Evolutionary conservation across 768 basidiomycete species (phyloP).

Genomic region (Leucocoprinus birnbaumii): DNA sequence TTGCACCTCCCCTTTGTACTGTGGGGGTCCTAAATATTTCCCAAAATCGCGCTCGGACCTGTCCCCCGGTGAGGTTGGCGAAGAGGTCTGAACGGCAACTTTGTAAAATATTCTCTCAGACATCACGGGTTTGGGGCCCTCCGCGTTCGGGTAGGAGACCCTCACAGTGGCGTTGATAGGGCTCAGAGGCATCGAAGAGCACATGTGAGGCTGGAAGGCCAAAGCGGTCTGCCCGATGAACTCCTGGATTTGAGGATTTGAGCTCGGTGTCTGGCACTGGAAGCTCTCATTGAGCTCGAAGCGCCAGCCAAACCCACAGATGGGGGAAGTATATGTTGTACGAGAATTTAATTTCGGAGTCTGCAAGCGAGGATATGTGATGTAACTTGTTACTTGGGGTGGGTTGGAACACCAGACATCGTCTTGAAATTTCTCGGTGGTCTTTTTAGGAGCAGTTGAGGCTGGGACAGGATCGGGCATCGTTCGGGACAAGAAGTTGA

Average conservation of each 20-base stretch:
- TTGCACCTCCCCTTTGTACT: not conserved
- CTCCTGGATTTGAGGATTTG: not conserved
- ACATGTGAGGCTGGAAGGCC: not conserved
- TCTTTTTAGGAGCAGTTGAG: no score
- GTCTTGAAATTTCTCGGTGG: no score
- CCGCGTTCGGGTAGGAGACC: not conserved
- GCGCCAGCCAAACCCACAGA: constrained; percentile 8
- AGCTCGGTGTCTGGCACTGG: not conserved
- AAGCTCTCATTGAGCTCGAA: constrained; percentile 3
- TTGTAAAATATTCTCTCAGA: not conserved
- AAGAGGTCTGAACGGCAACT: not conserved
- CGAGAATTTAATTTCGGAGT: not conserved
- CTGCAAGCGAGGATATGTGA: not conserved
- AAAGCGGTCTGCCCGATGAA: not conserved
- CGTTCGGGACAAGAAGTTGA: no score
- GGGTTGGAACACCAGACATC: not conserved
- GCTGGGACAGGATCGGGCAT: no score
- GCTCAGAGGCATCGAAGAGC: not conserved
- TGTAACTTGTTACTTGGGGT: not conserved
- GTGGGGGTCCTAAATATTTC: not conserved
- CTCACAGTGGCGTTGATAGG: not conserved
- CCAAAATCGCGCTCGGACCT: not conserved
- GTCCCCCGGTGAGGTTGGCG: no score
- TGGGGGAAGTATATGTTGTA: not conserved
- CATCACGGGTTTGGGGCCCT: not conserved